Base-by-base conservation (phyloP, 805 yeast genomes). In the Lachancea kluyveri region DNA sequence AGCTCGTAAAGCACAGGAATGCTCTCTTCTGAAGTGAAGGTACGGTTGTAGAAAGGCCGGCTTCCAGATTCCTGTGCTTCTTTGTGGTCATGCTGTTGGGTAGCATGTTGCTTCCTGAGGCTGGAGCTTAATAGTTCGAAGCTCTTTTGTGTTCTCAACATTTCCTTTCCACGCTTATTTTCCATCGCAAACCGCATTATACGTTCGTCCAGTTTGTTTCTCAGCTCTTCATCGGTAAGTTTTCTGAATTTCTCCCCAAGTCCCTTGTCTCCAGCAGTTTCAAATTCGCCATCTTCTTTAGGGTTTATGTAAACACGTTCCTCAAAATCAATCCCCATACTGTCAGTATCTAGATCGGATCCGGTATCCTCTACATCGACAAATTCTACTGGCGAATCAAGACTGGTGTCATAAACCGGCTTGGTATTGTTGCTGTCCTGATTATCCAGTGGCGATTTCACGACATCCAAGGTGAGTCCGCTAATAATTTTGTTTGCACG, bases 1-100 rank as follows among this genome's bases (percentile, higher is more conserved):
- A 52, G 36, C 35, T 51, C 58, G 29, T 49, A 54, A 13, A 52
- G 33, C 15, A 52, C 43, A 6, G 60, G 59, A 13, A 55, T 55
- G 11, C 52, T 41, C 21, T 54, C 60, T 41, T 55, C 60, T 3
- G 52, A 43, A 6, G 45, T 44, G 30, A 40, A 33, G 10, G 20
- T 15, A 5, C 25, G 26, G 21, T 43, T 31, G 23, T 23, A 24
- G 14, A 33, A 41, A 41, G 50, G 28, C 53, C 53, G 30, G 50
- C 53, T 40, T 31, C 32, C 20, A 16, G 11, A 16, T 21, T 14
- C 11, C 13, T 17, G 6, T 15, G n/a, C 10, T 25, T 21, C 20
- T 30, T 31, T 20, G 4, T 25, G 12, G n/a, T 36, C 33, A 25
- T 31, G 31, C 17, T 36, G 12, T 23, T 30, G 33, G 25, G 31